These are phyloP conservation scores for Xylaria bambusicola DNA, from an alignment of 495 filamentous ascomycete species.

Conservation along the genomic window DNA sequence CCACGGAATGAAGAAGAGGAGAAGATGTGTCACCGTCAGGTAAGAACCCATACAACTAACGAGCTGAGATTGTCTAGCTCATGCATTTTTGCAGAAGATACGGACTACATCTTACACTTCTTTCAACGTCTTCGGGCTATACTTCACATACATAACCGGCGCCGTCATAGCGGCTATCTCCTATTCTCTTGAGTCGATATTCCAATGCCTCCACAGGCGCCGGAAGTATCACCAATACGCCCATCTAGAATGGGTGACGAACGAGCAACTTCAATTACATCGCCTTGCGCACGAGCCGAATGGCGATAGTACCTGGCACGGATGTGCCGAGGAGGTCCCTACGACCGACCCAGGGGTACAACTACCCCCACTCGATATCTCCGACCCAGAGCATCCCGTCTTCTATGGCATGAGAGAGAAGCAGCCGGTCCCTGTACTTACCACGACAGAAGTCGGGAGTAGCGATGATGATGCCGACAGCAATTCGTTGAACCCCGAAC, in stretches of 20 bases:
- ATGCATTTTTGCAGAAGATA: slow-evolving; percentile 20
- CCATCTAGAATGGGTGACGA: slow-evolving; percentile 23
- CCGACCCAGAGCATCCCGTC: slow-evolving; percentile 2
- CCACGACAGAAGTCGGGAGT: too few relatives aligned
- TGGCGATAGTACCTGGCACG: neutral
- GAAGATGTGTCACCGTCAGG: slow-evolving; percentile 9
- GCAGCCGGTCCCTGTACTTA: too few relatives aligned
- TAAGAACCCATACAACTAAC: too few relatives aligned
- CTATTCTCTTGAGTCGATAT: slow-evolving; percentile 17
- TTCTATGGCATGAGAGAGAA: too few relatives aligned
- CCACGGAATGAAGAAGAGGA: neutral
- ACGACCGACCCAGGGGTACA: neutral
- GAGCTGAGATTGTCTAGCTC: too few relatives aligned
- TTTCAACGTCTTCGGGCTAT: slow-evolving; percentile 23
- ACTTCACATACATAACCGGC: slow-evolving; percentile 15
- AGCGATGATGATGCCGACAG: too few relatives aligned
- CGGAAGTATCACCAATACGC: neutral
- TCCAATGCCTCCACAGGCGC: slow-evolving; percentile 1
- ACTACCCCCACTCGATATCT: slow-evolving; percentile 13
- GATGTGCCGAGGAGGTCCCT: slow-evolving; percentile 3
- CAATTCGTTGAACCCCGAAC: too few relatives aligned
- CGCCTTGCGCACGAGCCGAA: slow-evolving; percentile 19
- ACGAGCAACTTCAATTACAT: slow-evolving; percentile 23
- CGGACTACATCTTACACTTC: slow-evolving; percentile 17
- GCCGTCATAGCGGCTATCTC: slow-evolving; percentile 20